Base-by-base conservation (phyloP, 2,329 filamentous ascomycete species). In the Pezicula carpinea region DNA sequence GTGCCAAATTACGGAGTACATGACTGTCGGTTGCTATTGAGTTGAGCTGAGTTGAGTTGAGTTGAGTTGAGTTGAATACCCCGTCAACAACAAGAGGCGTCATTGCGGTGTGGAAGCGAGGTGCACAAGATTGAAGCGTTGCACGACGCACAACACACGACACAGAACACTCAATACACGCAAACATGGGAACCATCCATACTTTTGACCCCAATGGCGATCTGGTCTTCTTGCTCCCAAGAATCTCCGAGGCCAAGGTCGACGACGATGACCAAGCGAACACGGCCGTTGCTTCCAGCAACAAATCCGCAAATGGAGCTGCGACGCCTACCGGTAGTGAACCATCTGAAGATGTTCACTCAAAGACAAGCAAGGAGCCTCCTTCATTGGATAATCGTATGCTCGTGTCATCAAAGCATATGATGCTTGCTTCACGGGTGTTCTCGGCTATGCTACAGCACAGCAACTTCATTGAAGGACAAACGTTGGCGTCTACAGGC, bases 201-300 rank as follows among this genome's bases (percentile, higher is more conserved):
- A 44, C 29, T 3, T 52, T 53, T 38, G 44, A 49, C 33, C 39
- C 48, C 15, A 43, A 53, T 44, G 48, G 48, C 31, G 51, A 53
- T 32, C 39, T 53, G 2, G 23, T 44, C 18, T 43, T 53, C 5
- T 29, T 41, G 6, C 46, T 53, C 6, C 10, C 23, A 23, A 36
- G 47, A 10, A 19, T 32, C 1, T 5, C 19, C 36, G 17, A 19
- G 3, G 15, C 17, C 17, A n/a, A n/a, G 13, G 39, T 34, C 7
- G 18, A 14, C 3, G 35, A 19, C 6, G 23, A 21, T 13, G 39
- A 47, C 6, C 22, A 33, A 21, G 14, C 13, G 31, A 1, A 49
- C n/a, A n/a, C n/a, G n/a, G n/a, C 57, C 14, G 51, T 66, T 3
- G 48, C 62, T 6, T 49, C 52, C 13, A 60, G 22, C 66, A 63